Evolutionary conservation across 805 yeast genomes (phyloP).

Genomic region (Zygoascus bituminiphila): DNA sequence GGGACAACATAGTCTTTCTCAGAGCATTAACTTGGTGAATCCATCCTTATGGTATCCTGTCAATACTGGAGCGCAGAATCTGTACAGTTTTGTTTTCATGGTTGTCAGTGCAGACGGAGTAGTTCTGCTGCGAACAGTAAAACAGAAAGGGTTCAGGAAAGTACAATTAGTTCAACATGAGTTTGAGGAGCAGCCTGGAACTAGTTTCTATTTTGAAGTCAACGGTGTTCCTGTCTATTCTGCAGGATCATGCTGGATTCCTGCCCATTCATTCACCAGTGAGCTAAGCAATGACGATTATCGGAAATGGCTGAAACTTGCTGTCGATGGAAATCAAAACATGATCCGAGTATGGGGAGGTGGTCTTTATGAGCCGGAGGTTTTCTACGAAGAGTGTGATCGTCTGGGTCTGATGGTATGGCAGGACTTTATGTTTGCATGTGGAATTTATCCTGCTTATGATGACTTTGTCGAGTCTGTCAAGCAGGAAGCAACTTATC

Average conservation of each 20-base stretch:
- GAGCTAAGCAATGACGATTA: slow-evolving; percentile 30
- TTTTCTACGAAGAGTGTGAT: slow-evolving; percentile 37
- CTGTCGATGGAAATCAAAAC: slow-evolving; percentile 34
- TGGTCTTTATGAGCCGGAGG: slow-evolving; percentile 36
- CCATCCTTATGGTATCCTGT: slow-evolving; percentile 37
- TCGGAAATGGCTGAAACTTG: slow-evolving; percentile 28
- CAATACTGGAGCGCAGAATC: slow-evolving; percentile 32
- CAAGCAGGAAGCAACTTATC: slow-evolving; percentile 33
- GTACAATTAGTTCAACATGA: slow-evolving; percentile 34
- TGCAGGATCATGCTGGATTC: slow-evolving; percentile 41
- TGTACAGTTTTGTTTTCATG: slow-evolving; percentile 23
- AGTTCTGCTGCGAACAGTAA: neutral
- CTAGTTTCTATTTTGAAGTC: slow-evolving; percentile 34
- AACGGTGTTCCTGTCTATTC: slow-evolving; percentile 32
- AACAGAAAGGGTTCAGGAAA: slow-evolving; percentile 33
- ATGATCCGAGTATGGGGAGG: slow-evolving; percentile 44
- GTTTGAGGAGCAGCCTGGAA: slow-evolving; percentile 28
- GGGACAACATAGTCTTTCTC: neutral
- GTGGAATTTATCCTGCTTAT: slow-evolving; percentile 43
- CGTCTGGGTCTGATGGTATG: slow-evolving; percentile 37
- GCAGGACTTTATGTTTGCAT: slow-evolving; percentile 50
- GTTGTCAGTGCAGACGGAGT: neutral
- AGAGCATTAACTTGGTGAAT: slow-evolving; percentile 10
- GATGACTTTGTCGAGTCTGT: slow-evolving; percentile 30
- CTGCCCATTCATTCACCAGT: slow-evolving; percentile 34